phyloP scores from a whole-genome alignment of 192 early-diverging fungal genomes.

The Ambispora gerdemannii region DNA sequence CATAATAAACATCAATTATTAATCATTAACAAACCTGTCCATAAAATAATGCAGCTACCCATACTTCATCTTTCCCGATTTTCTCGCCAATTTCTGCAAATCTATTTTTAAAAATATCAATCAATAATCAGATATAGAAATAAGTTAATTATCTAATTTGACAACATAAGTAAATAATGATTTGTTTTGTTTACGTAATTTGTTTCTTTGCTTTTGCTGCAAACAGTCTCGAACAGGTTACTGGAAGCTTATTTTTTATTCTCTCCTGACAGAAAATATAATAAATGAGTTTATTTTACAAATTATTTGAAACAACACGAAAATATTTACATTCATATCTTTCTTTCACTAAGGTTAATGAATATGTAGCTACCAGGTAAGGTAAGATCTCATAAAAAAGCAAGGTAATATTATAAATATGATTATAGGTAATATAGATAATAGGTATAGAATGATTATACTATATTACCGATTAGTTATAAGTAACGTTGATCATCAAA shows the following conservation, averaged over 20 bases:
- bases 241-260: constrained; percentile 30
- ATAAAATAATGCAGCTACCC: constrained; percentile 66
- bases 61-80: constrained; percentile 59
- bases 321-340: too few relatives aligned
- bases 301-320: too few relatives aligned
- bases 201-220: constrained; percentile 36
- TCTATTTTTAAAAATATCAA: constrained; percentile 29
- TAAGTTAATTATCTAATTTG: neutral
- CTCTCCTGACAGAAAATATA: neutral
- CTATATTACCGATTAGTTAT: too few relatives aligned
- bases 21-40: constrained; percentile 49
- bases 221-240: constrained; percentile 31
- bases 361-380: too few relatives aligned
- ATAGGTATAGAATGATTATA: too few relatives aligned
- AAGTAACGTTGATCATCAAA: too few relatives aligned
- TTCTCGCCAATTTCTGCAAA: constrained; percentile 56
- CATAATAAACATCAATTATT: too few relatives aligned
- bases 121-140: neutral
- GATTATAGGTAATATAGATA: too few relatives aligned
- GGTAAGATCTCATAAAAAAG: too few relatives aligned
- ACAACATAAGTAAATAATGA: neutral
- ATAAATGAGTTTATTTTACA: too few relatives aligned
- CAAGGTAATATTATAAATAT: too few relatives aligned
- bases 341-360: too few relatives aligned
- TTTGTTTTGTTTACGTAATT: constrained; percentile 31